phyloP scores from a whole-genome alignment of 257 asterid species.

The Asclepias syriaca region DNA sequence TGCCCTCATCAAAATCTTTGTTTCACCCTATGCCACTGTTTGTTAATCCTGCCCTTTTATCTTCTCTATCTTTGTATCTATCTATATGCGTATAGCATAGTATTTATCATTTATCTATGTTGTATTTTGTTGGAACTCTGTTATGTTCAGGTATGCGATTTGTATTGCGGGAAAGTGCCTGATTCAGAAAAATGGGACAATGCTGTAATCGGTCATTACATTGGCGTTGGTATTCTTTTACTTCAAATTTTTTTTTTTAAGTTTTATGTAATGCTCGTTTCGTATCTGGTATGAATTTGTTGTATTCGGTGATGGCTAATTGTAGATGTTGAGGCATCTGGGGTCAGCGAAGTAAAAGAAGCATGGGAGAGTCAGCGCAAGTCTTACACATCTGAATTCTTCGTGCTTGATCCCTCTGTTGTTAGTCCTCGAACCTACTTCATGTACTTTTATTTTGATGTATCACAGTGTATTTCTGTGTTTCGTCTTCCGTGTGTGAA shows the following conservation, averaged over 20 bases:
- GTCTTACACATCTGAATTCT: conserved; percentile 79
- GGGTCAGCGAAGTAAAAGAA: conserved; percentile 69
- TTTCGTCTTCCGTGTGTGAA: not conserved
- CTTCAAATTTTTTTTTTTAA: not conserved
- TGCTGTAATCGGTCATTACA: conserved; percentile 95
- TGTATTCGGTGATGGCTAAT: conserved; percentile 11
- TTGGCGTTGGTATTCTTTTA: conserved; percentile 65
- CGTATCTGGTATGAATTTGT: not conserved
- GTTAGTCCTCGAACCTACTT: conserved; percentile 38
- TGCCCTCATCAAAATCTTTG: conserved; percentile 80
- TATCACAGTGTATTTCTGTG: conserved; percentile 3
- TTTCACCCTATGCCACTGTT: conserved; percentile 84
- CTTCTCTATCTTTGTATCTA: not conserved
- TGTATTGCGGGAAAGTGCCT: conserved; percentile 78
- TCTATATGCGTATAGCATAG: not conserved
- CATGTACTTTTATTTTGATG: conserved; percentile 12
- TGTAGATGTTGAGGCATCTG: conserved; percentile 71
- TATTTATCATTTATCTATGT: not conserved
- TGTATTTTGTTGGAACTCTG: not conserved
- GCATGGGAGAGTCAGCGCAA: conserved; percentile 95
- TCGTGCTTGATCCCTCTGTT: conserved; percentile 80
- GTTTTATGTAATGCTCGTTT: not conserved
- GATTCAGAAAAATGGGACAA: conserved; percentile 86
- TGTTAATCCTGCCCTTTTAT: conserved; percentile 7
- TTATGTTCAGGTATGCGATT: conserved; percentile 60